Evolutionary conservation across 805 yeast species (phyloP).

Genomic region (Pichia californica): DNA sequence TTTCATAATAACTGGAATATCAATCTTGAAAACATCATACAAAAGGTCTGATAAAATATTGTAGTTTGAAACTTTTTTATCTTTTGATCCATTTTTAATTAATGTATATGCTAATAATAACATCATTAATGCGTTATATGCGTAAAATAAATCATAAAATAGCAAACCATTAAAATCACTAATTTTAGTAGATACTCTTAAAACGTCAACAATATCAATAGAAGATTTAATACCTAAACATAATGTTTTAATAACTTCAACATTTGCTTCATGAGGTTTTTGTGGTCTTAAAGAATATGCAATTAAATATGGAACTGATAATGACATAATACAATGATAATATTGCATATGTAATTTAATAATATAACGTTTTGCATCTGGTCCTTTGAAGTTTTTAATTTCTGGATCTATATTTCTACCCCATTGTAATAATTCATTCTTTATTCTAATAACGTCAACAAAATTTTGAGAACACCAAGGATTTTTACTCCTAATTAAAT

Average conservation of each 20-base stretch:
- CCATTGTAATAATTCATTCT: slow-evolving; percentile 22
- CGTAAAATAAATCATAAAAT: slow-evolving; percentile 32
- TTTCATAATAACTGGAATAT: slow-evolving; percentile 9
- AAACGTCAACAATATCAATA: slow-evolving; percentile 22
- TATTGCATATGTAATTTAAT: slow-evolving; percentile 28
- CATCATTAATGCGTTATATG: slow-evolving; percentile 31
- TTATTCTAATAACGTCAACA: slow-evolving; percentile 26
- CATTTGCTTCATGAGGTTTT: slow-evolving; percentile 19
- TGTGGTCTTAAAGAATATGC: slow-evolving; percentile 24
- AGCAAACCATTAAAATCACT: slow-evolving; percentile 27
- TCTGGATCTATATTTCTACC: slow-evolving; percentile 18
- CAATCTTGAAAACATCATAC: slow-evolving; percentile 6
- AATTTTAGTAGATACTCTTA: slow-evolving; percentile 14
- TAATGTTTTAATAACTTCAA: slow-evolving; percentile 26
- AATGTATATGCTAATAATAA: slow-evolving; percentile 30
- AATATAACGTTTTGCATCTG: slow-evolving; percentile 23
- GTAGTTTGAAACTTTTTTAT: slow-evolving; percentile 2
- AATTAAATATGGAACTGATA: slow-evolving; percentile 31
- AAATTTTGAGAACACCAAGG: slow-evolving; percentile 29
- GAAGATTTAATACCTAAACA: slow-evolving; percentile 30
- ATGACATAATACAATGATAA: slow-evolving; percentile 27
- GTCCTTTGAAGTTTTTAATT: slow-evolving; percentile 11
- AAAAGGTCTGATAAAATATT: slow-evolving; percentile 11
- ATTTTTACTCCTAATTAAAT: slow-evolving; percentile 20
- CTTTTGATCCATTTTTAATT: slow-evolving; percentile 10